Conservation (phyloP, 2,329 filamentous ascomycete species). For the Fusarium multiceps region DNA sequence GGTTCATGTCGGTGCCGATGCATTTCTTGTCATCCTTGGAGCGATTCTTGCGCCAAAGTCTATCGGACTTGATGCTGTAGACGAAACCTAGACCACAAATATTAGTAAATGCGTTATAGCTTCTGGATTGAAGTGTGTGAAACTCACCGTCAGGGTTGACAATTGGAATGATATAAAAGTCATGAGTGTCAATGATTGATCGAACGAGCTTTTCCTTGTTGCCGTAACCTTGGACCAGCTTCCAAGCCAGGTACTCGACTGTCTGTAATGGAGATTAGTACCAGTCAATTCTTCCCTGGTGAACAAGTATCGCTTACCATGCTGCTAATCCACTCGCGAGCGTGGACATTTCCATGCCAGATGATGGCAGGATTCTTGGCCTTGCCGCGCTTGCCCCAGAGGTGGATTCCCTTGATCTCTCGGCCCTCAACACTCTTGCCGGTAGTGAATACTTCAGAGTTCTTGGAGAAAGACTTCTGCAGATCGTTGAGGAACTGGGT, state of each 20-base stretch:
- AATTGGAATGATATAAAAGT: constrained; percentile 73
- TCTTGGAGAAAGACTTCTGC: constrained; percentile 54
- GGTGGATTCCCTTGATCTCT: constrained; percentile 69
- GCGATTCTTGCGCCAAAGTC: constrained; percentile 72
- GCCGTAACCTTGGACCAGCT: constrained; percentile 38
- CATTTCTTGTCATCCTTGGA: constrained; percentile 57
- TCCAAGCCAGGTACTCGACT: constrained; percentile 39
- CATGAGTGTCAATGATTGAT: constrained; percentile 66
- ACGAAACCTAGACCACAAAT: constrained; percentile 60
- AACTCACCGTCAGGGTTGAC: constrained; percentile 69
- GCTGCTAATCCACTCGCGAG: constrained; percentile 69
- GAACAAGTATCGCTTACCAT: constrained; percentile 51
- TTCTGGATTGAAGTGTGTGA: fast-evolving
- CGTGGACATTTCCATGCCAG: constrained; percentile 69
- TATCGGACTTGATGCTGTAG: constrained; percentile 55
- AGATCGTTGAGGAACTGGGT: constrained; percentile 60
- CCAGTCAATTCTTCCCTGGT: fast-evolving
- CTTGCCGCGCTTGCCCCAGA: constrained; percentile 60
- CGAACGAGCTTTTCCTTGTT: constrained; percentile 21
- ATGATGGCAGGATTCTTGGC: constrained; percentile 64
- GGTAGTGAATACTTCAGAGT: constrained; percentile 61
- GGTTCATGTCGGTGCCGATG: constrained; percentile 67
- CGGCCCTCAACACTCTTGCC: constrained; percentile 61
- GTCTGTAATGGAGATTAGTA: constrained; percentile 12
- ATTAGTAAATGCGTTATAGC: fast-evolving